Percentiles rank a stretch among this genome's conserved stretches.
These are phyloP conservation scores for Dryadomyces quercus-mongolicae DNA, from an alignment of 2,329 filamentous ascomycete genomes.

Conservation along the genomic window DNA sequence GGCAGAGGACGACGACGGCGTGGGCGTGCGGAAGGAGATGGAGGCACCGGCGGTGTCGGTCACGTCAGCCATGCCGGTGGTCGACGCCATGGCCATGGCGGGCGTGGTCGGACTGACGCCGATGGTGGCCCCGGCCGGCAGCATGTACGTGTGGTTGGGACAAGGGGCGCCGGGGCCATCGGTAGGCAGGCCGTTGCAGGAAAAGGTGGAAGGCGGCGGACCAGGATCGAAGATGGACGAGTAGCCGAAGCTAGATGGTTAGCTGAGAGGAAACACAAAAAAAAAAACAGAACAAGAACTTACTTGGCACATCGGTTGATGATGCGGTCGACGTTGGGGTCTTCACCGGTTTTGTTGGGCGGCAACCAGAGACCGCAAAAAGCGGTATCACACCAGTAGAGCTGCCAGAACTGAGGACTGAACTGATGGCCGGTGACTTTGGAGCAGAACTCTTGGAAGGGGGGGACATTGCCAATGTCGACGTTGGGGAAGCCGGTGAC, in stretches of 20 bases:
- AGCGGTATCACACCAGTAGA: constrained; percentile 40
- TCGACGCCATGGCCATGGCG: not conserved
- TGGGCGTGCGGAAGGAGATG: not conserved
- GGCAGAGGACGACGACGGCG: not conserved
- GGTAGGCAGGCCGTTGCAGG: constrained; percentile 14
- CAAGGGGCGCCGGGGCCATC: constrained; percentile 5
- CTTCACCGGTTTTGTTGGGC: constrained; percentile 20
- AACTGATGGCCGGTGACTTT: constrained; percentile 4
- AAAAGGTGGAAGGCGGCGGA: constrained; percentile 19
- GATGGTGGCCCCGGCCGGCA: not conserved
- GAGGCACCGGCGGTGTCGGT: not conserved
- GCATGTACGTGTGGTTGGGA: not conserved
- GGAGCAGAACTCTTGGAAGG: constrained; percentile 3
- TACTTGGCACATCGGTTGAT: constrained; percentile 40
- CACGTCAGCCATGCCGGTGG: not conserved
- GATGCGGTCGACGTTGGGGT: constrained; percentile 38
- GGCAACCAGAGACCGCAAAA: constrained; percentile 34
- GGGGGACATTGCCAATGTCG: too few relatives aligned
- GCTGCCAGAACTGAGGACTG: constrained; percentile 24
- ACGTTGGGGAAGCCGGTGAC: not conserved
- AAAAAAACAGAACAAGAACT: constrained; percentile 8
- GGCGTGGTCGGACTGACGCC: not conserved
- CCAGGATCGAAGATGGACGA: constrained; percentile 22
- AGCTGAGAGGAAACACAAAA: not conserved
- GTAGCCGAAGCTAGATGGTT: constrained; percentile 18